A percentile compares a stretch with the other conserved stretches of the same genome.
Conservation (phyloP, 108 stramenopile genomes). For the Bacterosira constricta region DNA sequence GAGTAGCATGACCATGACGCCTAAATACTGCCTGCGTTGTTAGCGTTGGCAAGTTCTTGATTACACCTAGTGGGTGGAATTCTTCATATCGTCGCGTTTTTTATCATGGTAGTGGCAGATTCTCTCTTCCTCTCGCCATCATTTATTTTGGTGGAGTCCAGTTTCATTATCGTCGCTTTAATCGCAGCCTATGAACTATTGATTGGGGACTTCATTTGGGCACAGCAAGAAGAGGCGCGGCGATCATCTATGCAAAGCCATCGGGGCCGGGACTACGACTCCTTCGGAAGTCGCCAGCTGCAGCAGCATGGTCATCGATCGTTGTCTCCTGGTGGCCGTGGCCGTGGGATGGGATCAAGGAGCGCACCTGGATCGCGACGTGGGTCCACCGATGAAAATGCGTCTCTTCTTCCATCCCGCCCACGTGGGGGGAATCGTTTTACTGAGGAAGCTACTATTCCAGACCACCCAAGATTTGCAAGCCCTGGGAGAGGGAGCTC, state of each 20-base stretch:
- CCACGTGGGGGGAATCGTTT: not conserved
- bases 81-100: not conserved
- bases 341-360: slow-evolving; percentile 7
- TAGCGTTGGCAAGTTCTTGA: no score
- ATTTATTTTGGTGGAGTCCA: slow-evolving; percentile 36
- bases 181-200: slow-evolving; percentile 42
- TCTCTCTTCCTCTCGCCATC: slow-evolving; percentile 35
- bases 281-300: slow-evolving; percentile 10
- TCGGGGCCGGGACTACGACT: slow-evolving; percentile 24
- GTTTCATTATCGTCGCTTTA: slow-evolving; percentile 19
- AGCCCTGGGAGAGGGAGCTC: slow-evolving; percentile 41
- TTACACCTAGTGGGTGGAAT: no score
- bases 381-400: slow-evolving; percentile 5
- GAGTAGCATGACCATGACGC: no score
- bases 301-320: slow-evolving; percentile 13
- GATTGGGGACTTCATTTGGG: slow-evolving; percentile 39
- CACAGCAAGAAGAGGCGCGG: slow-evolving; percentile 18
- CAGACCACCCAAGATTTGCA: slow-evolving; percentile 25
- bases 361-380: not conserved
- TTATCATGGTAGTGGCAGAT: slow-evolving; percentile 1
- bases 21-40: no score
- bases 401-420: slow-evolving; percentile 1
- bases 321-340: slow-evolving; percentile 26
- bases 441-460: slow-evolving; percentile 25
- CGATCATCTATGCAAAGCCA: slow-evolving; percentile 15